Base-by-base conservation (phyloP, 148 eudicot species). In the Arbutus unedo region DNA sequence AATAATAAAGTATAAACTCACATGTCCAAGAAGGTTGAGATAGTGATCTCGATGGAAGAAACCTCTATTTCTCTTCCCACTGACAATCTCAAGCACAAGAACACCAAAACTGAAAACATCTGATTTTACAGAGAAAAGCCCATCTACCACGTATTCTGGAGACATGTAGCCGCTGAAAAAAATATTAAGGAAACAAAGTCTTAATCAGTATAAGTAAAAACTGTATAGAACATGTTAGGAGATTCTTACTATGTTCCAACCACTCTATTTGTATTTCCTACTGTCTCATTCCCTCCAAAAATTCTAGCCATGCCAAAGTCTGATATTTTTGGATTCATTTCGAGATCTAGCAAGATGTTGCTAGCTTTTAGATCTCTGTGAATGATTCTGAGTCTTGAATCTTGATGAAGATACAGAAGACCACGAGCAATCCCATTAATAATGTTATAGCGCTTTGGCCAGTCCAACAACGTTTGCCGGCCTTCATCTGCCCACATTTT, bases 81-180 rank as follows among this genome's bases (percentile, higher is more conserved):
- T 81, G 0, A 85, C 13, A 5, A 87, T 83, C 83, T 87, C 89
- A 11, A 87, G 18, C 19, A 87, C 77, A 50, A 87, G 25, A 8
- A 87, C 89, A 8, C 89, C 89, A 70, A 85, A 87, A 76, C 87
- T 88, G 64, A 81, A 88, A 0, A 88, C 78, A 81, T 87, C 89
- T 0, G 87, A 85, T 64, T 85, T 85, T 44, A 72, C 50, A 0
- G 89, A 87, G 74, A 70, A 82, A 0, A 80, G 4, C 5, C 89
- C 89, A 19, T 85, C 73, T 2, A 68, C 43, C 4, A 70, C 80
- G 23, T 87, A 87, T 41, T 87, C 89, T 0, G 89, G 87, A 31
- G 89, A 74, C 82, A 87, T 87, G 81, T 88, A 88, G 0, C 90
- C 90, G 23, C 90, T 85, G 81, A 14, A 53, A 11, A 10, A 49